Base-by-base conservation (phyloP, 169 alveolate species). In the Plasmodium berghei region DNA sequence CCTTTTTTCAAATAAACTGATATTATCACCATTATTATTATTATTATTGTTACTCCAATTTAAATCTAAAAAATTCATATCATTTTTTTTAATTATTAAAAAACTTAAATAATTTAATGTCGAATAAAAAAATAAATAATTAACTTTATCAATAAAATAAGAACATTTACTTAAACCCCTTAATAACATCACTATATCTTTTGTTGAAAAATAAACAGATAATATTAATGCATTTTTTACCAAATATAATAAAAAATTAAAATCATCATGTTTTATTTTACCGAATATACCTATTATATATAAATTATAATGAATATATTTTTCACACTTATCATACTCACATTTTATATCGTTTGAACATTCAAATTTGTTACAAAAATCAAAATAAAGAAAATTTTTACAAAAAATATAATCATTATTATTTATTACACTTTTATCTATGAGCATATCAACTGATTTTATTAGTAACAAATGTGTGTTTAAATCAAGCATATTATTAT, bases 51-150 rank as follows among this genome's bases (percentile, higher is more conserved):
- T 34, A 4, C 42, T 34, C 42, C 6, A 34, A 9, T 22, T 18
- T 2, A 28, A 40, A 8, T 28, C 70, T 3, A 18, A 1, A 20
- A 9, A 20, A 46, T 70, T 45, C 22, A 18, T 18, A 46, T 70
- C 42, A 34, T 34, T 34, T 34, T 34, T 34, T 34, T 34, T 34
- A 34, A 83, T 28, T 5, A 61, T 67, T 20, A 83, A 59, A 59
- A 49, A 16, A 34, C 73, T 67, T 14, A 83, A 83, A 66, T 67
- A 83, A 46, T 83, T 67, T 67, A 83, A 54, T 12, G 52, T 28
- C 20, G 55, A 52, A 49, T 83, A 85, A 56, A 83, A 83, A 66
- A 83, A 58, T n/a, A 83, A 10, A 67, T 83, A 83, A 42, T 69
- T 83, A 6, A 67, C 54, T 48, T 83, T 83, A 20, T 48, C 69